Evolutionary conservation across 2,329 filamentous ascomycete genomes (phyloP), one percentile per base, ranked within the genome.

Genomic region (Trichoderma harzianum): DNA sequence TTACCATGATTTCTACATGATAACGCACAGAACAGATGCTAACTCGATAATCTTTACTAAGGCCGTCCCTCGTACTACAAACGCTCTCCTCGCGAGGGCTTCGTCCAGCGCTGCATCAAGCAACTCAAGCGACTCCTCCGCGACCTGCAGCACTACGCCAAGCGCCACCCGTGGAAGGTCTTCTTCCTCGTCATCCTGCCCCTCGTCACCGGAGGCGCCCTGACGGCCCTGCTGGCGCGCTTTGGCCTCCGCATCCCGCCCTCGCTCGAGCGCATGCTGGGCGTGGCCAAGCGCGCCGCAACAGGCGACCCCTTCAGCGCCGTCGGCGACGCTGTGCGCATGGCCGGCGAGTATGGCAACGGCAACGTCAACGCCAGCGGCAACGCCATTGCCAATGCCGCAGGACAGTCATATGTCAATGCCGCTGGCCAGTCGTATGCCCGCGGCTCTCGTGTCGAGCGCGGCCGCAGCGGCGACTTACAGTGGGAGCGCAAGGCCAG

Each of bases 141-240:
- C 78, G 91, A 97, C 79, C 89, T 98, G 10, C 86, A 92, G 80
- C 89, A 91, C 80, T 97, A 95, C 83, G 92, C 93, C 77, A 92
- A 93, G 79, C 87, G 90, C 47, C 92, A 98, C 83, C 95, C 95
- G 0, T 83, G 94, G 79, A 97, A 97, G 83, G 93, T 97, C 62
- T 93, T 98, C 84, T 86, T 93, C 85, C 88, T 94, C 74, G 91
- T 97, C 74, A 88, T 98, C 77, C 90, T 98, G 88, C 95, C 95
- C 11, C 86, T 98, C 72, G 84, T 98, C 77, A 94, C 92, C 1
- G 93, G 93, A 66, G 95, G 95, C 36, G 92, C 93, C 32, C 83
- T 98, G 75, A 91, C 91, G 10, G 93, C 92, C 61, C 84, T 98
- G 58, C 87, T 97, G 60, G 88, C 89, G 47, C 90, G 91, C 78